Evolutionary conservation across 73 alveolate genomes (phyloP).

Genomic region (Stentor coeruleus): DNA sequence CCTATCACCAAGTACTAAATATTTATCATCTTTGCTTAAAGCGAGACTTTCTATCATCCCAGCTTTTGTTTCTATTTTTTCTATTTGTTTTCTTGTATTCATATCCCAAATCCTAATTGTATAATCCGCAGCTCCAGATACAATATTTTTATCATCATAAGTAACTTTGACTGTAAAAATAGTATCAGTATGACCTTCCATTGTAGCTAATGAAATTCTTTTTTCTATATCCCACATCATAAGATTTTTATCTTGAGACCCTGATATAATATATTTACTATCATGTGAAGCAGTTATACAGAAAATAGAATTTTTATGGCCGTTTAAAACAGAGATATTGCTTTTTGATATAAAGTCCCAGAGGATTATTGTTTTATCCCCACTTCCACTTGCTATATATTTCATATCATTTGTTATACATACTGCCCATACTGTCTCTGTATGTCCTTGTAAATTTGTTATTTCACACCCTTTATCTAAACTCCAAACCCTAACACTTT

Average conservation of each 20-base stretch:
- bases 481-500: not conserved
- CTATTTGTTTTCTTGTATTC: no score
- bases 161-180: not conserved
- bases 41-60: no score
- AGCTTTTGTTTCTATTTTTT: no score
- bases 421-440: not conserved
- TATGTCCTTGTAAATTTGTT: not conserved
- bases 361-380: not conserved
- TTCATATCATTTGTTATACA: not conserved
- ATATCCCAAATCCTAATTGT: not conserved
- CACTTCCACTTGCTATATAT: not conserved
- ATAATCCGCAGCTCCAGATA: not conserved
- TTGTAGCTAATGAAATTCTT: not conserved
- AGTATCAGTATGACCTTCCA: not conserved
- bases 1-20: no score
- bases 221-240: not conserved
- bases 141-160: not conserved
- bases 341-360: not conserved
- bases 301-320: not conserved
- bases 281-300: no score
- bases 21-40: no score
- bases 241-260: not conserved
- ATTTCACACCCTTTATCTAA: not conserved
- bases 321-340: not conserved
- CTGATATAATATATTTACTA: no score